Conservation (phyloP, 2,329 filamentous ascomycete genomes). For the Cadophora malorum region DNA sequence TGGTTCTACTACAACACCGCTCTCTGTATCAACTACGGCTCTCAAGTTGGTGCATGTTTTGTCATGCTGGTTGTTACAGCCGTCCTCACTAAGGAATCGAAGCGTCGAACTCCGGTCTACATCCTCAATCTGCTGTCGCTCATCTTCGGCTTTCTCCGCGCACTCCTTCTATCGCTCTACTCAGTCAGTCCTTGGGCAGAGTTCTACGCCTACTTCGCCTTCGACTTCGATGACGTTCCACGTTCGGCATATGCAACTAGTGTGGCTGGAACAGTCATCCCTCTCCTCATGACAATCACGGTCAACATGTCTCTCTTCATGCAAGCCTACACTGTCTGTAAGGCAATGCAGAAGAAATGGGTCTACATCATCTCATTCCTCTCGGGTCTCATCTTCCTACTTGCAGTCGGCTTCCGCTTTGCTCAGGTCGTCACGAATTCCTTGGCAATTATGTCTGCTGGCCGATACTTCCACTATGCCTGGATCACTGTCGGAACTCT, state of each 20-base stretch:
- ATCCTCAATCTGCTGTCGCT: slow-evolving; percentile 64
- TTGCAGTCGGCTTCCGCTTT: slow-evolving; percentile 60
- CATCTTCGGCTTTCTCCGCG: slow-evolving; percentile 58
- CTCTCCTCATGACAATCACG: slow-evolving; percentile 58
- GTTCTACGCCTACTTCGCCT: slow-evolving; percentile 56
- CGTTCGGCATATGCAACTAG: slow-evolving; percentile 52
- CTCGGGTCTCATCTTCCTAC: slow-evolving; percentile 56
- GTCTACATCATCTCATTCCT: slow-evolving; percentile 53
- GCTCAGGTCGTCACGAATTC: slow-evolving; percentile 56
- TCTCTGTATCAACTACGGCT: slow-evolving; percentile 61
- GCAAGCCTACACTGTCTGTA: slow-evolving; percentile 68
- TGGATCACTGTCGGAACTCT: slow-evolving; percentile 54
- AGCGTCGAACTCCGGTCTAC: slow-evolving; percentile 64
- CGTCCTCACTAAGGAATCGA: slow-evolving; percentile 63
- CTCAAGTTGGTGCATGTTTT: slow-evolving; percentile 65
- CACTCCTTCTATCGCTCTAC: slow-evolving; percentile 55
- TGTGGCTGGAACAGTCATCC: slow-evolving; percentile 55
- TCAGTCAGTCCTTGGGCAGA: slow-evolving; percentile 58
- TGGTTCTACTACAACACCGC: slow-evolving; percentile 55
- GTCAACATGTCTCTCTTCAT: slow-evolving; percentile 66
- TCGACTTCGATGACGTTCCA: slow-evolving; percentile 54
- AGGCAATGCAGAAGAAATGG: slow-evolving; percentile 49
- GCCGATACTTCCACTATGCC: slow-evolving; percentile 42
- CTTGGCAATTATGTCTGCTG: slow-evolving; percentile 33
- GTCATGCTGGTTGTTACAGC: slow-evolving; percentile 63